Evolutionary conservation across 805 yeast species (phyloP), one percentile per base, ranked within the genome.

Genomic region (Blastobotrys attinorum): DNA sequence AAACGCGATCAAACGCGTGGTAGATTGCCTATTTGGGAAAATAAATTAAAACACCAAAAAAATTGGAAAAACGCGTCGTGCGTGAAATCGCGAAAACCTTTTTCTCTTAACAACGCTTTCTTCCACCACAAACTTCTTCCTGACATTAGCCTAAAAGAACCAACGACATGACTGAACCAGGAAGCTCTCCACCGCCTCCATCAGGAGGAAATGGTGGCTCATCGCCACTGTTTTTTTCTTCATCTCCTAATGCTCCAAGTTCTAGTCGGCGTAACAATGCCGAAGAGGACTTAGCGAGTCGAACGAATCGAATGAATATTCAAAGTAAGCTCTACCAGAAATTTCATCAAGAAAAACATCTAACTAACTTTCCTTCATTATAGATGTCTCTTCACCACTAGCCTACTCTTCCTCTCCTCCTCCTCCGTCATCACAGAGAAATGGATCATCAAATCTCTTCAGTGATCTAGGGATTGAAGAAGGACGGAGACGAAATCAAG

Each of bases 311-410:
- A 7, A 25, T 25, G 29, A 25, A 25, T 11, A 25, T 25, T 11
- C 29, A 25, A 7, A 25, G 29, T 25, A 25, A 8, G 29, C 7
- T 25, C 11, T n/a, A n/a, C n/a, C n/a, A n/a, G n/a, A n/a, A n/a
- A n/a, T 25, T 25, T 7, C 11, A 8, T 7, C 29, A 25, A 8
- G 11, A 25, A 7, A 8, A 25, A 7, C 10, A 8, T 25, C 29
- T 25, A 25, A 25, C 29, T 25, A 25, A 25, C 29, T 11, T 25
- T 7, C n/a, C n/a, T n/a, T n/a, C n/a, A n/a, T n/a, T 8, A 25
- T 11, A 25, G 29, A 62, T 21, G 67, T 64, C 1, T 68, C 73
- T 3, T 72, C 77, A 2, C 77, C 77, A 16, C 55, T 73, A 42
- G 40, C 47, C 36, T 65, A 60, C 40, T 70, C 70, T 40, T 66